Percentiles rank a stretch among this genome's conserved stretches.
Evolutionary conservation across 106 monocot genomes (phyloP).

Genomic region (Phalaenopsis aphrodite): DNA sequence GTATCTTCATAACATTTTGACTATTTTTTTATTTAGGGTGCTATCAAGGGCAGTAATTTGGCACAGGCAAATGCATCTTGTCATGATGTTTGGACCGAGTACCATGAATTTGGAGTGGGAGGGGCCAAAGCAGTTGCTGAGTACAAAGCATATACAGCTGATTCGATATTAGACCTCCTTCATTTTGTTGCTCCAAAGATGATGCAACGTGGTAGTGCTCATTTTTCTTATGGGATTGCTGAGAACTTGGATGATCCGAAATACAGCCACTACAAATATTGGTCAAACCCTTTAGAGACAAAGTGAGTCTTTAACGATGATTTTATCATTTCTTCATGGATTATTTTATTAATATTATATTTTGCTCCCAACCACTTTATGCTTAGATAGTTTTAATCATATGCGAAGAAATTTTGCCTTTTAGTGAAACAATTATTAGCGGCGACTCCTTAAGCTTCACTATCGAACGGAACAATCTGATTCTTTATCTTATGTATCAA

Average conservation of each 20-base stretch:
- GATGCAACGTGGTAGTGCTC: constrained; percentile 93
- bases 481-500: neutral
- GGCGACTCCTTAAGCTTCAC: neutral
- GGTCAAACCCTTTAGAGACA: constrained; percentile 98
- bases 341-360: neutral
- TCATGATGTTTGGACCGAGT: constrained; percentile 88
- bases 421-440: neutral
- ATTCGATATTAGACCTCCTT: constrained; percentile 77
- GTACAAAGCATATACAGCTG: constrained; percentile 70
- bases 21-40: constrained; percentile 41
- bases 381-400: neutral
- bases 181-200: constrained; percentile 97
- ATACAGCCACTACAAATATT: constrained; percentile 87
- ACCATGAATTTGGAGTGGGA: constrained; percentile 77
- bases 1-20: constrained; percentile 1
- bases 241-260: constrained; percentile 89
- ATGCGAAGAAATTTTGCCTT: neutral
- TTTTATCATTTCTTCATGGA: neutral
- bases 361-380: neutral
- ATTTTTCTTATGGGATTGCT: constrained; percentile 96
- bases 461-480: neutral
- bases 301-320: constrained; percentile 38
- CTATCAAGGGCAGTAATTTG: constrained; percentile 60
- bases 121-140: constrained; percentile 90
- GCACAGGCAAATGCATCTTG: constrained; percentile 68